Base-by-base conservation (phyloP, 2,329 filamentous ascomycete genomes). In the Cordyceps pruinosa region DNA sequence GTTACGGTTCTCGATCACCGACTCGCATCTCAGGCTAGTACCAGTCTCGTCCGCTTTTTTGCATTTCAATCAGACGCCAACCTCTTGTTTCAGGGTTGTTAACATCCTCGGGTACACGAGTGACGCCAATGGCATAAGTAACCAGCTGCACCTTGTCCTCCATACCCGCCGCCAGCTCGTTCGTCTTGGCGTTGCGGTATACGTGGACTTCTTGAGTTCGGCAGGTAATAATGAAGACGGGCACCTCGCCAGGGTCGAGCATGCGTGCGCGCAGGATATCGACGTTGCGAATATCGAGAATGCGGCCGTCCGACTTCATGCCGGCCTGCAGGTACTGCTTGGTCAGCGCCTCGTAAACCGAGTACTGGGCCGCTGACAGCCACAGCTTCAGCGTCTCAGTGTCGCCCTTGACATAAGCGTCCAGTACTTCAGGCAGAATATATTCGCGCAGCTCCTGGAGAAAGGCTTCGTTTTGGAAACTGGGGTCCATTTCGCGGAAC, bases 131-230 rank as follows among this genome's bases (percentile, higher is more conserved):
- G 61, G 93, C 94, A 69, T 99, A 99, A 2, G 94, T 97, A 64
- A 99, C 94, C 64, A 96, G 86, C 75, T 99, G 94, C 25, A 99
- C 94, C 76, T 92, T 95, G 75, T 99, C 94, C 73, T 99, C 94
- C 91, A 97, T 97, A 44, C 94, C 94, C 13, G 93, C 93, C 3
- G 93, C 92, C 48, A 99, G 83, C 72, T 97, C 81, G 62, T 87
- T 87, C 1, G 87, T 87, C 80, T 99, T 97, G 58, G 87, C 85
- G 63, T 97, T 96, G 61, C 89, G 84, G 77, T 97, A 99, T 17
- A 97, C 92, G 69, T 99, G 94, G 12, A 99, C 92, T 74, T 99
- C 94, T 71, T 99, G 94, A 12, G 94, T 97, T 62, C 94, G 83
- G 76, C 91, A 96, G 60, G 92, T 97, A 64, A 99, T 88, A 69